Evolutionary conservation across 106 monocot species (phyloP), one percentile per base, ranked within the genome.

Genomic region (Alisma plantagoaquatica): DNA sequence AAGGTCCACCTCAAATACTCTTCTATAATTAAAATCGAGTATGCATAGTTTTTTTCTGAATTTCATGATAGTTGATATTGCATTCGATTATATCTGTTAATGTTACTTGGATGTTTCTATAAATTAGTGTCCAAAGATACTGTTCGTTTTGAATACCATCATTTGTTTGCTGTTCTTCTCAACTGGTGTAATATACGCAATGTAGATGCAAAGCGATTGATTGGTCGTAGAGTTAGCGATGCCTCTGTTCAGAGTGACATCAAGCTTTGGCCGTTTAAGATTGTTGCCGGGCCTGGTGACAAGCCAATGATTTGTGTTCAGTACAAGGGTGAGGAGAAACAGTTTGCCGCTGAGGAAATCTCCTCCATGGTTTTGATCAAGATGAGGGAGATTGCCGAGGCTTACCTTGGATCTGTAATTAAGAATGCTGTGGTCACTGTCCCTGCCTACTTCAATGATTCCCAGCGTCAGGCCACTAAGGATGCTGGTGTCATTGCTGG

Each of bases 391-490:
- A 60, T 60, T 21, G 59, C 59, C 19, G 59, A 60, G 26, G 59
- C 59, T 4, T 60, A 60, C 21, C 59, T 60, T 7, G 59, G 59
- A 3, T 25, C 45, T 4, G 46, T 46, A 7, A 17, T 60, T 8
- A 60, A 60, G 45, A 60, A 60, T 43, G 59, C 59, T 2, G 59
- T 60, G 3, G 59, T 60, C 1, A 60, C 59, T 3, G 59, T 60
- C 0, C 59, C 59, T 16, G 59, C 59, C 1, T 60, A 60, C 59
- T 60, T 60, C n/a, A n/a, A n/a, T n/a, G n/a, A n/a, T n/a, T n/a
- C n/a, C n/a, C n/a, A n/a, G n/a, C n/a, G n/a, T n/a, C 59, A 60
- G 16, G 59, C 59, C 27, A 60, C 59, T 29, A 60, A 60, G 45
- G 59, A 60, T 12, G 59, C 59, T 1, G 59, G 59, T 20, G 59